Conservation (phyloP, 257 asterid genomes). For the Ilex asprella region DNA sequence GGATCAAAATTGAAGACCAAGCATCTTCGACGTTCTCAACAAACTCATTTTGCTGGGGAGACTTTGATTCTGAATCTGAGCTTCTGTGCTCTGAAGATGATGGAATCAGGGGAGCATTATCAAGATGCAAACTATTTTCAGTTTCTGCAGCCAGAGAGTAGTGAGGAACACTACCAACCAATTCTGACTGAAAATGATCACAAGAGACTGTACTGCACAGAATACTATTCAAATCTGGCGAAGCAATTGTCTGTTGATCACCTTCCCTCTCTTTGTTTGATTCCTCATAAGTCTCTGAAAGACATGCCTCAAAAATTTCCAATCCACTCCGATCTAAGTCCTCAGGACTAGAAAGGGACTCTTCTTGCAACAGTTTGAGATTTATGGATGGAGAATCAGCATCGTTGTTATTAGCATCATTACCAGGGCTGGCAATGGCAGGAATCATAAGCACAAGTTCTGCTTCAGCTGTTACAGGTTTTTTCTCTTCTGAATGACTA, state of each 20-base stretch:
- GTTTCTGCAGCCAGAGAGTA: slow-evolving; percentile 19
- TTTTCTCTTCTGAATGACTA: no score
- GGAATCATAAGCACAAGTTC: slow-evolving; percentile 19
- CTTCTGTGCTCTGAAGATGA: slow-evolving; percentile 22
- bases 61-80: slow-evolving; percentile 28
- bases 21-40: slow-evolving; percentile 15
- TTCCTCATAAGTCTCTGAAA: slow-evolving; percentile 22
- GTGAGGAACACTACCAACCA: slow-evolving; percentile 13
- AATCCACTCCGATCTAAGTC: slow-evolving; percentile 26
- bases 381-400: slow-evolving; percentile 21
- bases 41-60: slow-evolving; percentile 18
- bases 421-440: slow-evolving; percentile 21
- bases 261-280: slow-evolving; percentile 28
- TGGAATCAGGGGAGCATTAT: slow-evolving; percentile 20
- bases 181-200: slow-evolving; percentile 25
- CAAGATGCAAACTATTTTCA: slow-evolving; percentile 19
- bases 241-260: slow-evolving; percentile 18
- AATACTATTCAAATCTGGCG: slow-evolving; percentile 13
- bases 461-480: slow-evolving; percentile 16
- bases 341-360: slow-evolving; percentile 21
- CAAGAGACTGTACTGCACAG: slow-evolving; percentile 10
- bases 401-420: slow-evolving; percentile 15
- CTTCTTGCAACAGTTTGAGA: slow-evolving; percentile 22
- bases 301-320: slow-evolving; percentile 20
- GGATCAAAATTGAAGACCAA: neutral